Conservation (phyloP, 1,139 yeast genomes). For the Suhomyces coccinellae region DNA sequence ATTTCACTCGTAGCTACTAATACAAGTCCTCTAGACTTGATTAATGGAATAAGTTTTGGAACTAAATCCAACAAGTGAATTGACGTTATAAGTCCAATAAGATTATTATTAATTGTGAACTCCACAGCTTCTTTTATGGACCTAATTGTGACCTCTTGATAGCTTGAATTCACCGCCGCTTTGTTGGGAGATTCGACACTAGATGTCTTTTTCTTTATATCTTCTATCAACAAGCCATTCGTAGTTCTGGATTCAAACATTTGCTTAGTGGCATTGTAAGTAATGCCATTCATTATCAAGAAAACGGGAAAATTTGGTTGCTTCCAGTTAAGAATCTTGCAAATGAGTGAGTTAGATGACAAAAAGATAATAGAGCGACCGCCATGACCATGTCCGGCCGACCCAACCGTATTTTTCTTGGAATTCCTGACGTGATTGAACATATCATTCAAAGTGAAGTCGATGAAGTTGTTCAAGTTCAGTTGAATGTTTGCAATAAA, state of each 20-base stretch:
- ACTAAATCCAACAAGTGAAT: conserved; percentile 68
- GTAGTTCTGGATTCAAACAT: conserved; percentile 44
- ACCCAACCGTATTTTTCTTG: conserved; percentile 29
- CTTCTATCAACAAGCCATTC: conserved; percentile 41
- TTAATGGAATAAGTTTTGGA: conserved; percentile 73
- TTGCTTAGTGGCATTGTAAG: conserved; percentile 31
- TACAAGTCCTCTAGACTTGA: conserved; percentile 78
- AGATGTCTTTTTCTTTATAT: conserved; percentile 12
- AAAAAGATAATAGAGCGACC: conserved; percentile 75
- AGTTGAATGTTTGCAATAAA: conserved; percentile 49
- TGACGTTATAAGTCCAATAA: conserved; percentile 81
- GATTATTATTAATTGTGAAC: conserved; percentile 78
- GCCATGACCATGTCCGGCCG: conserved; percentile 16
- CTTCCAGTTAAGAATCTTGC: conserved; percentile 94
- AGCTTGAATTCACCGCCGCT: conserved; percentile 20
- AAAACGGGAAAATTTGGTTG: conserved; percentile 97
- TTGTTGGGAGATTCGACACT: not conserved
- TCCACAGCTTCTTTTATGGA: conserved; percentile 52
- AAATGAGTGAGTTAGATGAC: conserved; percentile 82
- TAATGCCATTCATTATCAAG: conserved; percentile 71
- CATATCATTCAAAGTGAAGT: conserved; percentile 65
- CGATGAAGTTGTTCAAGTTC: conserved; percentile 73
- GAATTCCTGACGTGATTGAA: conserved; percentile 73
- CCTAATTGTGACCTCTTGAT: conserved; percentile 44
- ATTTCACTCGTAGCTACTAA: conserved; percentile 65